A percentile compares a stretch with the other conserved stretches of the same genome.
These are phyloP conservation scores for Aspergillus kassunensis DNA, from an alignment of 495 filamentous ascomycete genomes.

Conservation along the genomic window DNA sequence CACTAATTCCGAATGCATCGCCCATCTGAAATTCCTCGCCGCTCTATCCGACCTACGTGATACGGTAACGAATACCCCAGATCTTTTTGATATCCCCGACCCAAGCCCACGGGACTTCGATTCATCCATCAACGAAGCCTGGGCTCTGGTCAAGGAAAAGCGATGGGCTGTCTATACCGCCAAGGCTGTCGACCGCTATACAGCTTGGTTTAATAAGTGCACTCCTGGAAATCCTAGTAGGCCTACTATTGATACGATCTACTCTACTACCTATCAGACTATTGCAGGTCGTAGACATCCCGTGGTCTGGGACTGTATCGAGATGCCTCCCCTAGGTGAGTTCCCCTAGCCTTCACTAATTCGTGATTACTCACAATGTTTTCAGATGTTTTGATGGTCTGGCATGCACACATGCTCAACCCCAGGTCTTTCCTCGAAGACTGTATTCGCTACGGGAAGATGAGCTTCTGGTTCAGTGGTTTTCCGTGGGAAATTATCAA, in stretches of 20 bases:
- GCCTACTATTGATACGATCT: constrained; percentile 8
- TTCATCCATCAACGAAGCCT: constrained; percentile 15
- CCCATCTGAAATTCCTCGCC: constrained; percentile 73
- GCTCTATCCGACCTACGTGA: constrained; percentile 66
- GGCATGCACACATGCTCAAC: constrained; percentile 84
- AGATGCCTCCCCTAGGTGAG: constrained; percentile 34
- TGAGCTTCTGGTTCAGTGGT: constrained; percentile 57
- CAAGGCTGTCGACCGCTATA: constrained; percentile 69
- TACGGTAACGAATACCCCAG: constrained; percentile 57
- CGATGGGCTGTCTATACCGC: constrained; percentile 75
- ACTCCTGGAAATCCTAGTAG: constrained; percentile 9
- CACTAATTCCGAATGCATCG: constrained; percentile 53
- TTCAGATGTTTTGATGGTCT: constrained; percentile 81
- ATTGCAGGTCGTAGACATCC: constrained; percentile 6
- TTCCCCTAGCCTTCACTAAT: background rate
- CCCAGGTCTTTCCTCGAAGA: constrained; percentile 77
- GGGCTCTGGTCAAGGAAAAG: constrained; percentile 63
- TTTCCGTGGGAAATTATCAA: constrained; percentile 70
- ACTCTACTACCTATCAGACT: constrained; percentile 8
- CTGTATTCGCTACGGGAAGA: constrained; percentile 58
- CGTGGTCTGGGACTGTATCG: constrained; percentile 15
- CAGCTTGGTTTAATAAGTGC: constrained; percentile 59
- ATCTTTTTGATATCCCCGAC: constrained; percentile 62
- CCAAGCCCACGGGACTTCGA: constrained; percentile 26
- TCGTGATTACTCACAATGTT: constrained; percentile 1